Evolutionary conservation across 2,329 filamentous ascomycete species (phyloP), one percentile per base, ranked within the genome.

Genomic region (Aotearoamyces nothofagi): DNA sequence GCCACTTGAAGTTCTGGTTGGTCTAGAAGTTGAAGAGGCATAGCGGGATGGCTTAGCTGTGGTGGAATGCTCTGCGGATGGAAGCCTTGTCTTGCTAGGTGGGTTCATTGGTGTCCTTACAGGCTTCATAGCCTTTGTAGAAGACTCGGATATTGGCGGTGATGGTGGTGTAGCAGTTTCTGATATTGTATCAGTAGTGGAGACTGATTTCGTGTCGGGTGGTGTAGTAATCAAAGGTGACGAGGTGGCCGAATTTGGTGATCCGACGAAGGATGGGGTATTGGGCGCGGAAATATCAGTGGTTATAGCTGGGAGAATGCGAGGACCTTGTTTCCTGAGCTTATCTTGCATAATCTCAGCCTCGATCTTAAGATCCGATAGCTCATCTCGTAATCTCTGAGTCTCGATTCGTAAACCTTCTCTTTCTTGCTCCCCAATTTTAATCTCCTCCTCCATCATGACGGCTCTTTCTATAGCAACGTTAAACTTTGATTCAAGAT

Each of bases 401-500:
- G 78, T 72, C 45, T 96, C 86, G 43, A 98, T 94, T 28, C 90
- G 74, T 36, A 98, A 61, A 5, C 61, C 57, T 53, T 98, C 90
- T 46, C 90, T 73, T 54, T 98, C 90, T 55, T 92, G 80, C 49
- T 98, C 90, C 26, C 83, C 82, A 24, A 72, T 68, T 55, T 78
- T 87, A 46, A 96, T 79, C 53, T 96, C 90, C 52, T 94, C 86
- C 50, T 98, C 90, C 57, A 94, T 69, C 66, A 98, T 72, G 15
- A 98, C 90, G 7, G 69, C 75, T 30, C 87, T 68, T 57, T 98
- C 90, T 42, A 98, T 92, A 4, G 86, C 73, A 32, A 92, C 71
- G 51, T 94, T 96, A 55, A 90, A 94, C 55, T 96, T 98, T 37
- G 80, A 87, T 56, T 98, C 90, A 53, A 98, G 65, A 49, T 98